phyloP scores from a whole-genome alignment of 306 rosid species.

The Lablab purpureus region DNA sequence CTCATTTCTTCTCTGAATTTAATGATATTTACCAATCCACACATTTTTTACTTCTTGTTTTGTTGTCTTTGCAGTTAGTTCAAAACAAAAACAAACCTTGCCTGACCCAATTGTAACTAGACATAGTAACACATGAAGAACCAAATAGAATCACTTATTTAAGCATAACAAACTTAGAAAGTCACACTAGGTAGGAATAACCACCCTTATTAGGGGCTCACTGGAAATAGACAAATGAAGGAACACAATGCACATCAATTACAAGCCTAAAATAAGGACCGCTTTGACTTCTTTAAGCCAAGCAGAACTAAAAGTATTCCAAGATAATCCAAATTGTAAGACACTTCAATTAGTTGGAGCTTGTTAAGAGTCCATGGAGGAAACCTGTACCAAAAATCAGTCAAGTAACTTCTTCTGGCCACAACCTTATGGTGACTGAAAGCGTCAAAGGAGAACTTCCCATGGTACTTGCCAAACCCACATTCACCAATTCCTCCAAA shows the following conservation, averaged over 20 bases:
- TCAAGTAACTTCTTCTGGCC: slow-evolving; percentile 58
- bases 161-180: background rate
- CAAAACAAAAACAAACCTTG: background rate
- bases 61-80: background rate
- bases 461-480: slow-evolving; percentile 80
- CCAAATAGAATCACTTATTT: background rate
- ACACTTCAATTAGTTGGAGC: slow-evolving; percentile 63
- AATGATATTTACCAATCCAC: background rate
- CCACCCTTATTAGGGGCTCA: slow-evolving; percentile 23
- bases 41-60: background rate
- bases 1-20: background rate
- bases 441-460: slow-evolving; percentile 78
- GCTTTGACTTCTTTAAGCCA: slow-evolving; percentile 58
- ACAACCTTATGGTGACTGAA: slow-evolving; percentile 75
- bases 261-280: slow-evolving; percentile 6
- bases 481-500: slow-evolving; percentile 89
- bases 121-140: background rate
- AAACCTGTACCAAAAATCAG: slow-evolving; percentile 79
- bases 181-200: background rate
- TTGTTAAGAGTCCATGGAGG: slow-evolving; percentile 79
- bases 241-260: slow-evolving; percentile 3
- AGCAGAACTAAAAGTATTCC: slow-evolving; percentile 59
- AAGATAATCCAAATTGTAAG: slow-evolving; percentile 61
- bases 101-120: background rate
- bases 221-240: background rate